These are phyloP conservation scores for Fusarium sarcochroum DNA, from an alignment of 2,329 filamentous ascomycete genomes.

Conservation along the genomic window DNA sequence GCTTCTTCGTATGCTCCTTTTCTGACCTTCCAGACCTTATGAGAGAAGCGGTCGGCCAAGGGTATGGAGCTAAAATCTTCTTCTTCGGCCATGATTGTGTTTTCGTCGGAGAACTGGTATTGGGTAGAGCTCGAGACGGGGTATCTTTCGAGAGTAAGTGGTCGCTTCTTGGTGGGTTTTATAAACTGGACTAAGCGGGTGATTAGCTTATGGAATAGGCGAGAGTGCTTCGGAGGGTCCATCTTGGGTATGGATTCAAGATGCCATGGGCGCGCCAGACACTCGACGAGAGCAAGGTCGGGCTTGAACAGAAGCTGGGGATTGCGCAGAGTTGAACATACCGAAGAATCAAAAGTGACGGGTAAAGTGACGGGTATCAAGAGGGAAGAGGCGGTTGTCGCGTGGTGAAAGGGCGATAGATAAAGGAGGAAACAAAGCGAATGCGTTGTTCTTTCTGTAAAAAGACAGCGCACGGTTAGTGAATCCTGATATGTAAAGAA, in stretches of 20 bases:
- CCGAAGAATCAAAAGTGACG: conserved; percentile 29
- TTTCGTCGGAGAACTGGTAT: conserved; percentile 29
- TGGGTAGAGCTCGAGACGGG: conserved; percentile 37
- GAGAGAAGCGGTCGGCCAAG: conserved; percentile 82
- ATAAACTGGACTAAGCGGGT: conserved; percentile 47
- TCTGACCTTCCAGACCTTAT: conserved; percentile 94
- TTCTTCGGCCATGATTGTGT: conserved; percentile 80
- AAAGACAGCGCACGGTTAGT: conserved; percentile 40
- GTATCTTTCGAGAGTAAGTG: conserved; percentile 41
- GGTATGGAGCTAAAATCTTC: conserved; percentile 87
- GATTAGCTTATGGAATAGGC: conserved; percentile 52
- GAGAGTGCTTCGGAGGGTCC: conserved; percentile 43
- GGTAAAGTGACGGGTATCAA: conserved; percentile 37
- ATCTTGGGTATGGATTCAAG: conserved; percentile 34
- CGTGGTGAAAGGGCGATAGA: conserved; percentile 31
- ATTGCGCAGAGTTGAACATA: conserved; percentile 28
- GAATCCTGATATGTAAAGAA: conserved; percentile 24
- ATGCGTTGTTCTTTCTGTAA: conserved; percentile 46
- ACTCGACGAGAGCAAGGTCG: conserved; percentile 13
- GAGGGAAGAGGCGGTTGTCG: conserved; percentile 37
- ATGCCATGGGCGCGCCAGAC: conserved; percentile 24
- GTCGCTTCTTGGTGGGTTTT: conserved; percentile 38
- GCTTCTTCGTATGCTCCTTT: conserved; percentile 96
- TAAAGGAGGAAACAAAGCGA: conserved; percentile 45
- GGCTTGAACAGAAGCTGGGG: neutral